Base-by-base conservation (phyloP, 2,329 filamentous ascomycete genomes). In the Didymella pinodella region DNA sequence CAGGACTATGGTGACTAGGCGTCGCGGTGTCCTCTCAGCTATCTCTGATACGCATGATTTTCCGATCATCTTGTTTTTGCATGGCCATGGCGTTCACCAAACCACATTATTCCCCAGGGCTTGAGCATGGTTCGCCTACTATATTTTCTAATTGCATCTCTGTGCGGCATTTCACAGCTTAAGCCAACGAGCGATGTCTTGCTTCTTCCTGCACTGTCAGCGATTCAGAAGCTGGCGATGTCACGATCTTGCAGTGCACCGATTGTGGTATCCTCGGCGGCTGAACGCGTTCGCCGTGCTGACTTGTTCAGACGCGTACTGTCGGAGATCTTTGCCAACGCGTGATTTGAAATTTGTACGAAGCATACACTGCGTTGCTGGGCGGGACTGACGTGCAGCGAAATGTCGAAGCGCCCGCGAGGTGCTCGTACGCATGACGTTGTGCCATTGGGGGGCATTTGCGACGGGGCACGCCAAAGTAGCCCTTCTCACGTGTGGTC, bases 1-100 rank as follows among this genome's bases (percentile, higher is more conserved):
- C 71, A 74, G 51, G 73, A 75, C 34, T 51, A 74, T 14, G 63
- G 66, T 4, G 72, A 74, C 40, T 75, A 73, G 62, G 25, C 16
- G 14, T 58, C 34, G 26, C 48, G 48, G 52, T 16, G 28, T 20
- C 22, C n/a, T 10, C 34, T 22, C 43, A 32, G 45, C 20, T 43
- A 34, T 41, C 60, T 29, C 38, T 54, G 48, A 54, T 32, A 7
- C 47, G 40, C 25, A 31, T 43, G 12, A 20, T 5, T 46, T 45
- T 57, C 52, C 29, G 51, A 20, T 55, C 54, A 61, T 46, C 20
- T 46, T 16, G 59, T 41, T 65, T 55, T 48, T 75, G 72, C 72
- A 75, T 75, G 70, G 66, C 63, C 56, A 59, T 34, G 72, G 72
- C 66, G 72, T 74, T 73, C 25, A 32, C 58, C 43, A 41, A 58